phyloP scores from a whole-genome alignment of 768 basidiomycete species.

The Leccinellum albellum region DNA sequence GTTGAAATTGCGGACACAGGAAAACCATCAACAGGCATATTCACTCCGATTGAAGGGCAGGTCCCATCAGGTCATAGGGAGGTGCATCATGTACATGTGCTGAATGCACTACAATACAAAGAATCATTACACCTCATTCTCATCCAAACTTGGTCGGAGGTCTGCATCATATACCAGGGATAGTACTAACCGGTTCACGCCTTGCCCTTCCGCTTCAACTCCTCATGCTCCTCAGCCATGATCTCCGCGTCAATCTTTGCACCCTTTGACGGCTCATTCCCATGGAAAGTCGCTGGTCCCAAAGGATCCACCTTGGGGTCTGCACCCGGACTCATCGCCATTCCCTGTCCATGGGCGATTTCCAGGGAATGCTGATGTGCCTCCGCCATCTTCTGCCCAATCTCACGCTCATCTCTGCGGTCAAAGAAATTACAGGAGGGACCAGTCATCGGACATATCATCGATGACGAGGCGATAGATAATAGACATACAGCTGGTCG shows the following conservation, averaged over 20 bases:
- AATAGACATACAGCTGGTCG: conserved; percentile 20
- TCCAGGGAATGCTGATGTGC: conserved; percentile 31
- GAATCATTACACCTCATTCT: background rate
- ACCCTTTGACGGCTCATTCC: conserved; percentile 55
- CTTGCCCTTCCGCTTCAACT: conserved; percentile 42
- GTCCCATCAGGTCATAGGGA: too few relatives aligned
- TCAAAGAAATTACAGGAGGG: background rate
- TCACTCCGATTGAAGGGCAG: background rate
- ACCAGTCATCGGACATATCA: background rate
- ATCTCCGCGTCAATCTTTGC: conserved; percentile 58
- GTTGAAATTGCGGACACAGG: too few relatives aligned
- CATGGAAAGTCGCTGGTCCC: conserved; percentile 48
- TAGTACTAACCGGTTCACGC: conserved; percentile 9
- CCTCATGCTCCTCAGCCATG: conserved; percentile 48
- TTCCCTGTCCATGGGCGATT: conserved; percentile 22
- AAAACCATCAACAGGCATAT: too few relatives aligned
- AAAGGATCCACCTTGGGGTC: conserved; percentile 43
- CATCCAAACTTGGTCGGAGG: background rate
- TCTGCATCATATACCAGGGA: background rate
- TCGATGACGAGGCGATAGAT: background rate
- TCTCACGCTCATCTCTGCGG: conserved; percentile 41
- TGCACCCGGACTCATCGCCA: conserved; percentile 24
- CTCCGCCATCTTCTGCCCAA: conserved; percentile 37
- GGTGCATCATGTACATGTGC: background rate
- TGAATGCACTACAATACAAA: background rate